Percentiles rank a stretch among this genome's conserved stretches.
phyloP scores from a whole-genome alignment of 2,329 filamentous ascomycete species.

The Diaporthe aspalathi region DNA sequence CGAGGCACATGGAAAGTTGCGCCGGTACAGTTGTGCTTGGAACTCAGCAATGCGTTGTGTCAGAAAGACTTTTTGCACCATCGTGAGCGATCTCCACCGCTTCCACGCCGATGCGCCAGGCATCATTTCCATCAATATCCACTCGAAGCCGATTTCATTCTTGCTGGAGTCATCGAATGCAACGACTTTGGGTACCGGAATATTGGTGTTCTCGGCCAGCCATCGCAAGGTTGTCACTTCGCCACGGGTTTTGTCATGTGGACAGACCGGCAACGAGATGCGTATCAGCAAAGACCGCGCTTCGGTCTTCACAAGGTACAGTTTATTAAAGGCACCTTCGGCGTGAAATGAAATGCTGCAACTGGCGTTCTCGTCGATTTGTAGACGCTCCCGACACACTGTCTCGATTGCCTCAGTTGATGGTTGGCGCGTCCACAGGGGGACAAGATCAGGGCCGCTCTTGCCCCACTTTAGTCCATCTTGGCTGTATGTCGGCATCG shows the following conservation, averaged over 20 bases:
- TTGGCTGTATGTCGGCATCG: not conserved
- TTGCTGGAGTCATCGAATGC: not conserved
- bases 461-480: not conserved
- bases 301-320: not conserved
- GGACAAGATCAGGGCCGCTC: not conserved
- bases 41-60: not conserved
- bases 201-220: not conserved
- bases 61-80: not conserved
- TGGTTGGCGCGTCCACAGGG: not conserved
- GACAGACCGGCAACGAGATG: not conserved
- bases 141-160: not conserved
- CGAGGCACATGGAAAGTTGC: not conserved
- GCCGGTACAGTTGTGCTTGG: not conserved
- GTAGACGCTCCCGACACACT: not conserved
- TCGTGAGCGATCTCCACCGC: not conserved
- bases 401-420: not conserved
- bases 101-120: not conserved
- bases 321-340: not conserved
- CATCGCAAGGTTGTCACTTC: not conserved
- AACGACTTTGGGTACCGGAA: not conserved
- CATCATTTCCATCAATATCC: not conserved
- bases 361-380: not conserved
- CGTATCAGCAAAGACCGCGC: not conserved
- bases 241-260: not conserved
- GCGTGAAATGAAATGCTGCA: not conserved